Evolutionary conservation across 2,329 filamentous ascomycete species (phyloP).

Genomic region (Penicillium sp.): DNA sequence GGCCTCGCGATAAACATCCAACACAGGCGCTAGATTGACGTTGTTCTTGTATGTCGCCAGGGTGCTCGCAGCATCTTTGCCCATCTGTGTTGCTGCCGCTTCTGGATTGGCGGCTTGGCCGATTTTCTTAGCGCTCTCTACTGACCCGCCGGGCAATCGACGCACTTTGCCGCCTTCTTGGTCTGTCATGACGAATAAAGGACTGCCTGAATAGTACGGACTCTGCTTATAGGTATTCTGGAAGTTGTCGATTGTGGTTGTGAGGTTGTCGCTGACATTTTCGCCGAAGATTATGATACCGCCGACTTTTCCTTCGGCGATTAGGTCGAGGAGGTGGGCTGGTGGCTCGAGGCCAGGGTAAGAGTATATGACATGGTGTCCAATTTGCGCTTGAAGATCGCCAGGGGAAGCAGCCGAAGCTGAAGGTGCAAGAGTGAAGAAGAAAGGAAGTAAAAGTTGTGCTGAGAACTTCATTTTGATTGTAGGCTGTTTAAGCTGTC

Average conservation of each 20-base stretch:
- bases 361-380: slow-evolving; percentile 29
- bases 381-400: slow-evolving; percentile 14
- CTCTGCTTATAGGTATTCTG: slow-evolving; percentile 21
- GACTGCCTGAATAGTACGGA: slow-evolving; percentile 16
- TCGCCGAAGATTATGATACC: slow-evolving; percentile 27
- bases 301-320: slow-evolving; percentile 25
- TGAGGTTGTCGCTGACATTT: slow-evolving; percentile 23
- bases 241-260: slow-evolving; percentile 14
- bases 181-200: slow-evolving; percentile 27
- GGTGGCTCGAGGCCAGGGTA: slow-evolving; percentile 24
- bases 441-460: slow-evolving; percentile 1
- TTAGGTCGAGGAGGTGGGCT: slow-evolving; percentile 19
- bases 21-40: slow-evolving; percentile 23
- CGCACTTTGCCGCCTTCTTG: slow-evolving; percentile 28
- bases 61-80: slow-evolving; percentile 17
- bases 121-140: slow-evolving; percentile 19
- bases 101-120: slow-evolving; percentile 16
- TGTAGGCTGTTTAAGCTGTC: neutral
- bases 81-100: slow-evolving; percentile 16
- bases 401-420: neutral
- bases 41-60: slow-evolving; percentile 18
- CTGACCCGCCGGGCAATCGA: slow-evolving; percentile 22
- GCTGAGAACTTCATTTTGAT: slow-evolving; percentile 4
- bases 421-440: neutral
- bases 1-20: slow-evolving; percentile 24